Conservation (phyloP, 306 rosid species). For the Lagenaria siceraria region DNA sequence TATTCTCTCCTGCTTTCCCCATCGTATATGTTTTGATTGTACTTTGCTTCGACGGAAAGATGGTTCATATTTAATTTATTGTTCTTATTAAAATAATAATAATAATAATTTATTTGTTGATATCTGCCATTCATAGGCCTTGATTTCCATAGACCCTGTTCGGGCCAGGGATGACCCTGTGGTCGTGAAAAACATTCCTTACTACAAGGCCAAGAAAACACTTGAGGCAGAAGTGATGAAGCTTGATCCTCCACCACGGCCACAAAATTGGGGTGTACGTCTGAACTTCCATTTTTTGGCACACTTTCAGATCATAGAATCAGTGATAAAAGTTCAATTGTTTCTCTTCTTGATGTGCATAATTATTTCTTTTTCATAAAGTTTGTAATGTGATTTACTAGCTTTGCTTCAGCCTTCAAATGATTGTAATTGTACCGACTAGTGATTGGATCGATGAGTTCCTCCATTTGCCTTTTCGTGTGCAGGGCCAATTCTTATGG, state of each 20-base stretch:
- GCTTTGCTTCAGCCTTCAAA: background rate
- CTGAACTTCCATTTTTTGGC: constrained; percentile 2
- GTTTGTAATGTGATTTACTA: too few species aligned
- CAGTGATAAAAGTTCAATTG: background rate
- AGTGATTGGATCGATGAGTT: too few species aligned
- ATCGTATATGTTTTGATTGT: background rate
- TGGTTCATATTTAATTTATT: background rate
- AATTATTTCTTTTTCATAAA: too few species aligned
- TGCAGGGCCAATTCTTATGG: too few species aligned
- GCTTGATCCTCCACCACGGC: constrained; percentile 87
- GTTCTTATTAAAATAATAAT: background rate
- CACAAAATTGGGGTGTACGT: constrained; percentile 86
- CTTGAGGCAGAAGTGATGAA: constrained; percentile 76
- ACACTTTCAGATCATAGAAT: background rate
- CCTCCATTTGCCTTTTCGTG: too few species aligned
- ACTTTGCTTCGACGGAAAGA: background rate
- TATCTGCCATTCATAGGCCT: constrained; percentile 38
- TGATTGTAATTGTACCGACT: background rate
- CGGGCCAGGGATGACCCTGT: constrained; percentile 90
- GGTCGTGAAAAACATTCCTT: constrained; percentile 69
- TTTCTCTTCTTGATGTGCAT: too few species aligned
- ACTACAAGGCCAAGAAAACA: constrained; percentile 75
- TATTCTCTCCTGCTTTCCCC: background rate
- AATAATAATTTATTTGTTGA: background rate
- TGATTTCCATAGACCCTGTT: constrained; percentile 77